Conservation (phyloP, 2,329 filamentous ascomycete genomes). For the Grosmannia huntii region DNA sequence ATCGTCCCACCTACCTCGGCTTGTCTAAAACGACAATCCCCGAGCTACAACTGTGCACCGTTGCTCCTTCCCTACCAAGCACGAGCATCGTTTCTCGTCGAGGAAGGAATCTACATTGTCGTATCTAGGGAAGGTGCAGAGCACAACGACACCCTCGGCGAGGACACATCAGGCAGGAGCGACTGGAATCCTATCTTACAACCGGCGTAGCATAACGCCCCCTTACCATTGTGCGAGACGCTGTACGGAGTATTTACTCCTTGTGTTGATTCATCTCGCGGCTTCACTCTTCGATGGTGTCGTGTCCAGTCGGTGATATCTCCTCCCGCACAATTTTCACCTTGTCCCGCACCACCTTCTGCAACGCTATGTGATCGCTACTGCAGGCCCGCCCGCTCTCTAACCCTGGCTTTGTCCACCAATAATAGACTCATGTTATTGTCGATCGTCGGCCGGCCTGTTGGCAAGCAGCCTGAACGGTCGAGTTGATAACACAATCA, state of each 20-base stretch:
- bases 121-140: neutral
- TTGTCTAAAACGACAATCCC: neutral
- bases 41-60: neutral
- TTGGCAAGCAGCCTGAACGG: neutral
- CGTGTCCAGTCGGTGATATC: neutral
- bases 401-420: neutral
- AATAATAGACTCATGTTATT: neutral
- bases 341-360: neutral
- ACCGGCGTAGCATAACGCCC: neutral
- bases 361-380: constrained; percentile 5
- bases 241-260: no score
- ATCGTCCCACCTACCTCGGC: constrained; percentile 2
- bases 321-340: neutral
- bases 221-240: neutral
- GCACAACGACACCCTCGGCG: neutral
- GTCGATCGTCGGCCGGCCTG: neutral
- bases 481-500: neutral
- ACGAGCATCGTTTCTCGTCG: neutral
- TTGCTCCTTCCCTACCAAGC: neutral
- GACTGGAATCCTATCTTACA: neutral
- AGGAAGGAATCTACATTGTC: neutral
- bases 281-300: neutral
- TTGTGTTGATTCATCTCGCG: neutral
- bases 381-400: constrained; percentile 7
- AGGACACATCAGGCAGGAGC: neutral